A percentile compares a stretch with the other conserved stretches of the same genome.
phyloP scores from a whole-genome alignment of 257 asterid species.

The Asclepias syriaca region DNA sequence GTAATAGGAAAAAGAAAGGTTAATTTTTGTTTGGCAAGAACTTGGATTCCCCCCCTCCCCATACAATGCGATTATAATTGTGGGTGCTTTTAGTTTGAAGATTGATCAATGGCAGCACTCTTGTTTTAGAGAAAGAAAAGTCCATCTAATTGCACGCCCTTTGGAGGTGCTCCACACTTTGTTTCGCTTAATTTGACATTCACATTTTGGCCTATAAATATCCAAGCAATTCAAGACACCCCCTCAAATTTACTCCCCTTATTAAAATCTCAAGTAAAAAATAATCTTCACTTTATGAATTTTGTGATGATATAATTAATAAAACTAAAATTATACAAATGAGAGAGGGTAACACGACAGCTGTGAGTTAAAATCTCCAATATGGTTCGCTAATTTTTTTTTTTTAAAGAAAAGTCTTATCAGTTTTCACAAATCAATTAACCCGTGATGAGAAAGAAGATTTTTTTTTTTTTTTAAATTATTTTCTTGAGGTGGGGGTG shows the following conservation, averaged over 20 bases:
- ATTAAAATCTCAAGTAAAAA: too few species aligned
- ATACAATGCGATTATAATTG: not conserved
- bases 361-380: too few species aligned
- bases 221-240: not conserved
- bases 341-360: too few species aligned
- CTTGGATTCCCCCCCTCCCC: not conserved
- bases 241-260: not conserved
- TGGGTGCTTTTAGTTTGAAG: not conserved
- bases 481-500: too few species aligned
- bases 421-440: too few species aligned
- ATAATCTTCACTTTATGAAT: too few species aligned
- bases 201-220: slow-evolving; percentile 2
- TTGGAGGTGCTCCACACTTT: not conserved
- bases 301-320: too few species aligned
- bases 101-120: not conserved
- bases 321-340: too few species aligned
- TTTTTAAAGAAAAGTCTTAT: too few species aligned
- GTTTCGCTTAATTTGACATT: not conserved
- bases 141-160: slow-evolving; percentile 25
- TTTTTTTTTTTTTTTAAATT: too few species aligned
- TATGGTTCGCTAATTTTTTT: too few species aligned
- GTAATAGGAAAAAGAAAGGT: not conserved
- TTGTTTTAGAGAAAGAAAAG: not conserved
- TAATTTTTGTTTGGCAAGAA: not conserved
- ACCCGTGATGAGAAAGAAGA: too few species aligned